phyloP scores from a whole-genome alignment of 768 basidiomycete species.

The Trametes cubensis region DNA sequence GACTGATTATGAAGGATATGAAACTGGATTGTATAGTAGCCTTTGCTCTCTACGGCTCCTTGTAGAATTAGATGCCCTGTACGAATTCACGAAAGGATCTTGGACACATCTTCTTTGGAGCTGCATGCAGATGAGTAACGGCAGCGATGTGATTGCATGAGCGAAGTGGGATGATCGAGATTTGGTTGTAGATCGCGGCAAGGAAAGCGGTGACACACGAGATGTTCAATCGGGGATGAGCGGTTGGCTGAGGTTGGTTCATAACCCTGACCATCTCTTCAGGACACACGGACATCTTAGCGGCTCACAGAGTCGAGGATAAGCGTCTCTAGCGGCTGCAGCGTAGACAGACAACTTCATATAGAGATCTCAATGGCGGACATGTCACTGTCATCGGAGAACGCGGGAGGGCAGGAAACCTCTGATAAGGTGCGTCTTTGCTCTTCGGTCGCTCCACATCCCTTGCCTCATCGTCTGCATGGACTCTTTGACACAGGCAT shows the following conservation, averaged over 20 bases:
- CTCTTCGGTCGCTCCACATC: not conserved
- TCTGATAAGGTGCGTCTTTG: not conserved
- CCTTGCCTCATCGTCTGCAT: not conserved
- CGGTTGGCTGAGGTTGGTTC: conserved; percentile 4
- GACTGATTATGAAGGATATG: not conserved
- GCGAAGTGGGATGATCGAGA: conserved; percentile 4
- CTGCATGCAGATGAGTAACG: not conserved
- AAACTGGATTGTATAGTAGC: conserved; percentile 9
- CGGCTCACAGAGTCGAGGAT: no score
- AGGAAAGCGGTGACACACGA: not conserved
- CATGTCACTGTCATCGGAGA: not conserved
- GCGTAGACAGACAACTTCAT: no score
- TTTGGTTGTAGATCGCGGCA: conserved; percentile 2
- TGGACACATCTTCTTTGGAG: not conserved
- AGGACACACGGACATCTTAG: not conserved
- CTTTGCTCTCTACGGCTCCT: not conserved
- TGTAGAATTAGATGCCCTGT: conserved; percentile 21
- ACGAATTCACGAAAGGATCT: not conserved
- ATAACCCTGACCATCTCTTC: not conserved
- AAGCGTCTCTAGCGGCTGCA: no score
- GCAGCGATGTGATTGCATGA: conserved; percentile 1
- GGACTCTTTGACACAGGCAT: not conserved
- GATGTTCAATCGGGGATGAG: no score
- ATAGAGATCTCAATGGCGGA: no score
- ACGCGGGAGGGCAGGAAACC: not conserved